Percentiles rank a stretch among this genome's conserved stretches.
Conservation (phyloP, 768 basidiomycete species). For the Mycena amicta region DNA sequence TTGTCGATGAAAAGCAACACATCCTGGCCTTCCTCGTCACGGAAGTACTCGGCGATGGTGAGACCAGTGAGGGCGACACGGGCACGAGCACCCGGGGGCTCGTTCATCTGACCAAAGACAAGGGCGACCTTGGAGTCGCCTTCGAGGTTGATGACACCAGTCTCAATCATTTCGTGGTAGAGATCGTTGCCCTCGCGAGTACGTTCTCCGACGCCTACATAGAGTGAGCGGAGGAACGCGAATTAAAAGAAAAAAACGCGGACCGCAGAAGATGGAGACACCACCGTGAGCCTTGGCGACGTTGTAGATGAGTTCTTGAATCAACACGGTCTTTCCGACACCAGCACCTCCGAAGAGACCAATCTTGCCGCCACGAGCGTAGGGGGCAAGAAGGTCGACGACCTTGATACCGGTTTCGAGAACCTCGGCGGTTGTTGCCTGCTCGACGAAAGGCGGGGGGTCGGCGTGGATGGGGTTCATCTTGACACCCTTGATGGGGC, state of each 20-base stretch:
- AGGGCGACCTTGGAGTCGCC: constrained; percentile 99
- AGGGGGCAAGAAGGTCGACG: constrained; percentile 98
- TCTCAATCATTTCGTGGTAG: constrained; percentile 99
- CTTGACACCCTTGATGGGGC: constrained; percentile 96
- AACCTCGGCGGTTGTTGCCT: constrained; percentile 98
- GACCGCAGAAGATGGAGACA: constrained; percentile 99
- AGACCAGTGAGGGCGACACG: constrained; percentile 99
- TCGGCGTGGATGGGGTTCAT: constrained; percentile 94
- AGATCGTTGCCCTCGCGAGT: constrained; percentile 99
- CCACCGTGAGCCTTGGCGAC: constrained; percentile 99
- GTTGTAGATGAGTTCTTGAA: constrained; percentile 99
- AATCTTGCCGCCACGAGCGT: constrained; percentile 99
- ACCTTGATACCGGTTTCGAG: constrained; percentile 99
- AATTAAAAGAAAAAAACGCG: constrained; percentile 24
- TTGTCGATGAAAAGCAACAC: constrained; percentile 99
- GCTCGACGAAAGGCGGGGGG: constrained; percentile 95
- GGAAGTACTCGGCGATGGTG: constrained; percentile 99
- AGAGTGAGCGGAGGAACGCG: constrained; percentile 9
- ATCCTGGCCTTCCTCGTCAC: constrained; percentile 99
- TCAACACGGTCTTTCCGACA: constrained; percentile 99
- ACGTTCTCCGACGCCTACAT: constrained; percentile 95
- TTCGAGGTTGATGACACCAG: constrained; percentile 99
- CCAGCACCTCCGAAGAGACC: constrained; percentile 99
- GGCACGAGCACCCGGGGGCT: constrained; percentile 99
- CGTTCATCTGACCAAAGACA: constrained; percentile 99